phyloP scores from a whole-genome alignment of 2,329 filamentous ascomycete species.

The Clarireedia paspali region DNA sequence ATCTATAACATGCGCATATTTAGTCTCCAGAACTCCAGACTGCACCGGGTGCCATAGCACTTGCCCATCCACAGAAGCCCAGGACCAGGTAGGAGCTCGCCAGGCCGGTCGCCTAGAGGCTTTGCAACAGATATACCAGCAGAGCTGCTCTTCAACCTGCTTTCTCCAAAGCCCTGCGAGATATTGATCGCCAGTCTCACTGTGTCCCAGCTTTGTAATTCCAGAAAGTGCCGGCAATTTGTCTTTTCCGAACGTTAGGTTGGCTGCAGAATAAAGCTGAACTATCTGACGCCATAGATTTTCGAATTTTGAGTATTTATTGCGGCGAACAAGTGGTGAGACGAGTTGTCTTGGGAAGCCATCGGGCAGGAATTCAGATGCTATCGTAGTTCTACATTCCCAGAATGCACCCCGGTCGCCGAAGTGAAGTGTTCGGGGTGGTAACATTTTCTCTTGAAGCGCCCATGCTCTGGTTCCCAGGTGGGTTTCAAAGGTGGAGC shows the following conservation, averaged over 20 bases:
- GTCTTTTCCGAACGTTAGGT: constrained; percentile 21
- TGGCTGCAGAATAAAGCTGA: constrained; percentile 17
- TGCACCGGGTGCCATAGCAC: not conserved
- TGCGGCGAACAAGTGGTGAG: not conserved
- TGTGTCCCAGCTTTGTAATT: constrained; percentile 14
- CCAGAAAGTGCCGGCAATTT: constrained; percentile 17
- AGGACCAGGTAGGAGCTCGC: constrained; percentile 14
- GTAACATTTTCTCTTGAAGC: not conserved
- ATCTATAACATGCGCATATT: constrained; percentile 10
- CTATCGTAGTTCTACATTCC: constrained; percentile 10
- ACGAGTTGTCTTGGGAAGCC: not conserved
- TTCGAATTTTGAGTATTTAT: not conserved
- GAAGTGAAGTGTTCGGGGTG: constrained; percentile 10
- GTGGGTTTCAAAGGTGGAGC: not conserved
- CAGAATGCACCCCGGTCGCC: constrained; percentile 8
- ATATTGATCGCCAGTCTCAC: constrained; percentile 12
- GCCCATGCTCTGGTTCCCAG: not conserved
- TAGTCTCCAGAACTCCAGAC: not conserved
- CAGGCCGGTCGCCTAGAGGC: constrained; percentile 3
- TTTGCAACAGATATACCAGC: not conserved
- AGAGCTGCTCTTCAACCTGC: constrained; percentile 12
- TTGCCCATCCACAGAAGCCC: constrained; percentile 11
- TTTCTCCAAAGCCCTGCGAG: constrained; percentile 16
- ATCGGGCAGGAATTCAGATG: constrained; percentile 11
- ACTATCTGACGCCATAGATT: constrained; percentile 5